Conservation (phyloP, 176 grass and related monocot genomes). For the Phyllostachys edulis region DNA sequence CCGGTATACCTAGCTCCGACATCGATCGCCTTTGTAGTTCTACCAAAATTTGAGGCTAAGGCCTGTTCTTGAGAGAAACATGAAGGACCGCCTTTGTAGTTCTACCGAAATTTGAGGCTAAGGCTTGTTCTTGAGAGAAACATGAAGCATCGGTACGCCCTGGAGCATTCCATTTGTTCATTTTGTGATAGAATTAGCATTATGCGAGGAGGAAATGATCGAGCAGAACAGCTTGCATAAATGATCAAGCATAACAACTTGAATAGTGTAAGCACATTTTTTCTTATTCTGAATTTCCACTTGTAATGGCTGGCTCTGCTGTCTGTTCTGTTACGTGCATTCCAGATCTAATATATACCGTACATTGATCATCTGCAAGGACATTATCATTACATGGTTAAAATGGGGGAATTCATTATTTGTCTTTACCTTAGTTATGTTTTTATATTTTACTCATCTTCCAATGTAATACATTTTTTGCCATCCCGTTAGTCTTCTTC, state of each 20-base stretch:
- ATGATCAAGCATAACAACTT: neutral
- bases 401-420: too few relatives aligned
- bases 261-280: neutral
- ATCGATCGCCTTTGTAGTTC: constrained; percentile 74
- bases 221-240: neutral
- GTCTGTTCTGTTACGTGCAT: neutral
- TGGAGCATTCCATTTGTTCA: neutral
- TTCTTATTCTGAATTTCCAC: neutral
- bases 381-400: too few relatives aligned
- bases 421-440: too few relatives aligned
- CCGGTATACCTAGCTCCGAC: constrained; percentile 53
- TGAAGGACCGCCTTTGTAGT: constrained; percentile 56
- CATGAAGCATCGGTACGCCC: neutral
- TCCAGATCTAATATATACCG: too few relatives aligned
- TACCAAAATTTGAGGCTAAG: constrained; percentile 85
- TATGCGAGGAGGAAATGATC: neutral
- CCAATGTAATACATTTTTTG: too few relatives aligned
- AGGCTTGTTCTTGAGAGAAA: constrained; percentile 50
- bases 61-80: constrained; percentile 45
- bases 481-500: too few relatives aligned
- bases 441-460: too few relatives aligned
- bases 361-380: too few relatives aligned
- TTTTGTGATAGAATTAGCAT: neutral
- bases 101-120: constrained; percentile 84
- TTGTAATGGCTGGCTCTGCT: neutral